Conservation (phyloP, 805 yeast species). For the Candida argentea region DNA sequence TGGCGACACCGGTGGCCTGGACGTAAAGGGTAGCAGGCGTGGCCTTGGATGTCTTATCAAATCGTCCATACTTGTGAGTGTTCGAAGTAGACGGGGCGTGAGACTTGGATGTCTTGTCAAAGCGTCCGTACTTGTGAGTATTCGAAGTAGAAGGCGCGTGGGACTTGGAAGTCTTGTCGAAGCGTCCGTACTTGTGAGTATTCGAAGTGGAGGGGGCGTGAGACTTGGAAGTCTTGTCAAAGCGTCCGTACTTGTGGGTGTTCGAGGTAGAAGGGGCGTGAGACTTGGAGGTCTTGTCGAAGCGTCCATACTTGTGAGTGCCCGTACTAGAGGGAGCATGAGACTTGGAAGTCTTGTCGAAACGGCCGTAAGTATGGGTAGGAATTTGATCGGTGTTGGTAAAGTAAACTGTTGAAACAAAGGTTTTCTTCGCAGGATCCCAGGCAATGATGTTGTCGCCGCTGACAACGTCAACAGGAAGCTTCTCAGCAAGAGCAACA, state of each 20-base stretch:
- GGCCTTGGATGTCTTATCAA: slow-evolving; percentile 26
- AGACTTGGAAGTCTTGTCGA: slow-evolving; percentile 27
- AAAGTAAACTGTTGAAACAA: too few species aligned
- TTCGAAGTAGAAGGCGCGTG: slow-evolving; percentile 20
- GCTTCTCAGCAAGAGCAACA: too few species aligned
- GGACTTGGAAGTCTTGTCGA: slow-evolving; percentile 27
- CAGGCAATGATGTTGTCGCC: too few species aligned
- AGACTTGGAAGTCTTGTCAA: slow-evolving; percentile 35
- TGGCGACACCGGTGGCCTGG: slow-evolving; percentile 8
- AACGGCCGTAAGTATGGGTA: slow-evolving; percentile 20
- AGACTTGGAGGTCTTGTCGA: slow-evolving; percentile 37
- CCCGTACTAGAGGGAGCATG: slow-evolving; percentile 17
- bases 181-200: slow-evolving; percentile 21
- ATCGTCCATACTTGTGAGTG: slow-evolving; percentile 25
- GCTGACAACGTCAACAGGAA: too few species aligned
- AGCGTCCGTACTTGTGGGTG: slow-evolving; percentile 48
- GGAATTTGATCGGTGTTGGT: too few species aligned
- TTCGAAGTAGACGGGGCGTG: slow-evolving; percentile 15
- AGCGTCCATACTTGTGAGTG: slow-evolving; percentile 50
- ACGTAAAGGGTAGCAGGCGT: slow-evolving; percentile 26
- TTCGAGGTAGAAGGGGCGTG: slow-evolving; percentile 15
- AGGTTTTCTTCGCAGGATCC: too few species aligned
- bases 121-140: slow-evolving; percentile 49
- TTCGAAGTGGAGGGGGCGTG: slow-evolving; percentile 12
- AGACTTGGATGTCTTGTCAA: slow-evolving; percentile 37